Conservation (phyloP, 78 protist genomes). For the Mantamonas sphyraenae region DNA sequence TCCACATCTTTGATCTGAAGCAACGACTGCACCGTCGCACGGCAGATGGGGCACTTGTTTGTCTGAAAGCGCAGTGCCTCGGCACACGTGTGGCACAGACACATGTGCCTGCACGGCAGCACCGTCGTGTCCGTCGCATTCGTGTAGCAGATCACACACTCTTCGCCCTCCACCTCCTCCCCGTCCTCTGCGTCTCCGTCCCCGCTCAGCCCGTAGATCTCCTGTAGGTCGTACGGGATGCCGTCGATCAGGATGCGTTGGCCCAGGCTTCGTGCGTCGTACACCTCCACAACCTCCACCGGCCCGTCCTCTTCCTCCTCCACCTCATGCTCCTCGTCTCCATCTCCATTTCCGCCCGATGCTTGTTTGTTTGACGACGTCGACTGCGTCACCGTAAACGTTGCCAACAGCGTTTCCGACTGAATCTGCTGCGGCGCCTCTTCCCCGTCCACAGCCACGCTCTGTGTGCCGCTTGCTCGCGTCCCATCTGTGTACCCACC, state of each 20-base stretch:
- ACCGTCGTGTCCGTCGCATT: conserved; percentile 52
- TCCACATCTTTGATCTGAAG: too few relatives aligned
- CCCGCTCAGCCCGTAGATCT: conserved; percentile 21
- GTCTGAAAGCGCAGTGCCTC: conserved; percentile 29
- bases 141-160: conserved; percentile 54
- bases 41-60: conserved; percentile 63
- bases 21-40: too few relatives aligned
- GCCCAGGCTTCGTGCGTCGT: not conserved
- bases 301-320: not conserved
- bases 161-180: conserved; percentile 44
- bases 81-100: conserved; percentile 70
- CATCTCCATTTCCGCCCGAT: not conserved
- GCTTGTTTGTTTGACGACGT: too few relatives aligned
- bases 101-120: conserved; percentile 81
- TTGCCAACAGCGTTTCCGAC: too few relatives aligned
- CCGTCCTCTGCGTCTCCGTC: not conserved
- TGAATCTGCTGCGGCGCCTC: too few relatives aligned
- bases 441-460: too few relatives aligned
- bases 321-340: too few relatives aligned
- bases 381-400: too few relatives aligned
- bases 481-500: too few relatives aligned
- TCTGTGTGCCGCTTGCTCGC: too few relatives aligned
- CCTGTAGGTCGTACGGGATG: conserved; percentile 19
- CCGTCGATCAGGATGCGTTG: not conserved
- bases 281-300: not conserved